Base-by-base conservation (phyloP, 768 basidiomycete species). In the Mycena filopes region DNA sequence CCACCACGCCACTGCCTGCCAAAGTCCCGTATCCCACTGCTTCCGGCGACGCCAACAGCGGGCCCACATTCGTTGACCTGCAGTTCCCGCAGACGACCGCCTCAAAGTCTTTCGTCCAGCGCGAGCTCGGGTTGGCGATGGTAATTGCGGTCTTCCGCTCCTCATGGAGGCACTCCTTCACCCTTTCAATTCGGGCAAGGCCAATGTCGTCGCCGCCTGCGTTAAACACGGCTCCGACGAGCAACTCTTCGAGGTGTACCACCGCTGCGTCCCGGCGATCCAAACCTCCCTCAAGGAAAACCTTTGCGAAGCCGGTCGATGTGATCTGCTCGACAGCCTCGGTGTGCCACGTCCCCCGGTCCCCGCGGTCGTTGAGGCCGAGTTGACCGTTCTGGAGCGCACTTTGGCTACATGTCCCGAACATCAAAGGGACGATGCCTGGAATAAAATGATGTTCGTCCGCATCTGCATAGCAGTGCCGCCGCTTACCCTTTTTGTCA, bases 41-140 rank as follows among this genome's bases (percentile, higher is more conserved):
- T 23, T n/a, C 51, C 15, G 69, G 55, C 50, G 50, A 51, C 31
- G 38, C 38, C 25, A 48, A 33, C 12, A 48, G 55, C 33, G n/a
- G n/a, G n/a, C 61, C 55, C 25, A 50, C 50, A 20, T 56, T 51
- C 47, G 57, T 63, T 33, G 55, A 63, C 15, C 59, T 70, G 43
- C 56, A 59, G 54, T 70, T 70, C 50, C 54, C 69, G 20, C 69
- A 70, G 55, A 70, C 60, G 21, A 70, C 61, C 11, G 69, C 69
- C 4, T 70, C 69, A 20, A 70, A 70, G 51, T 57, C 57, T 38
- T 70, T 70, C 48, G 57, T 67, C 41, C 66, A 70, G 51, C 69
- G 69, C 42, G 65, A 70, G 36, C 26, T 70, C 36, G 69, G 50
- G 38, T 42, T 70, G 48, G 29, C 63, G 43, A 70, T 70, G 69